Base-by-base conservation (phyloP, 129 eudicot genomes). In the Dittrichia graveolens region DNA sequence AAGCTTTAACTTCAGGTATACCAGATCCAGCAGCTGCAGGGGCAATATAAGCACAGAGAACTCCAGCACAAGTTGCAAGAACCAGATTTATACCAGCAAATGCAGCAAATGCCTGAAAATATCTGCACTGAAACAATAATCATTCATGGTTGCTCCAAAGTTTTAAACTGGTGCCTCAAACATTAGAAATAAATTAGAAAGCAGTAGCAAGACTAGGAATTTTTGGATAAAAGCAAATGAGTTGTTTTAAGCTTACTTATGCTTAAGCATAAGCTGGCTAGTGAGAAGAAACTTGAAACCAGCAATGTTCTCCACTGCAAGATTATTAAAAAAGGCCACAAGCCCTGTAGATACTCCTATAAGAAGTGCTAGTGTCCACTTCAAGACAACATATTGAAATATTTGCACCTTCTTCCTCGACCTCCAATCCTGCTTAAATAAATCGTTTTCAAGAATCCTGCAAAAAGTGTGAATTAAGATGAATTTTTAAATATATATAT, bases 11-110 rank as follows among this genome's bases (percentile, higher is more conserved):
- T 68, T 95, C 99, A 46, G 99, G 99, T 24, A 95, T 90, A 61
- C 97, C 99, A 50, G 99, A 95, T 6, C 99, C 99, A 6, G 99
- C 99, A 18, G 99, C 97, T 60, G 99, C 99, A 65, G 99, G 99
- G 67, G 99, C 96, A 73, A 95, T 40, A 82, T 66, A 95, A 41
- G 99, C 97, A 78, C 99, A 95, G 6, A 90, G 89, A 34, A 57
- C 83, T 53, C 81, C 96, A 66, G 99, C 99, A 80, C 81, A 81
- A 46, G 58, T 53, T 38, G 97, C 97, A 56, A 95, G 85, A 65
- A 77, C 60, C 45, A 86, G 49, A 77, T 88, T 95, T 58, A 81
- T 72, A 76, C 99, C 94, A 16, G 96, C 91, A 81, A 79, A 91
- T 52, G 88, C 79, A 41, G 67, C 81, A 86, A 90, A 95, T 50